Evolutionary conservation across 192 early-diverging fungal species (phyloP), one percentile per base, ranked within the genome.

Genomic region (Coemansia sp.): DNA sequence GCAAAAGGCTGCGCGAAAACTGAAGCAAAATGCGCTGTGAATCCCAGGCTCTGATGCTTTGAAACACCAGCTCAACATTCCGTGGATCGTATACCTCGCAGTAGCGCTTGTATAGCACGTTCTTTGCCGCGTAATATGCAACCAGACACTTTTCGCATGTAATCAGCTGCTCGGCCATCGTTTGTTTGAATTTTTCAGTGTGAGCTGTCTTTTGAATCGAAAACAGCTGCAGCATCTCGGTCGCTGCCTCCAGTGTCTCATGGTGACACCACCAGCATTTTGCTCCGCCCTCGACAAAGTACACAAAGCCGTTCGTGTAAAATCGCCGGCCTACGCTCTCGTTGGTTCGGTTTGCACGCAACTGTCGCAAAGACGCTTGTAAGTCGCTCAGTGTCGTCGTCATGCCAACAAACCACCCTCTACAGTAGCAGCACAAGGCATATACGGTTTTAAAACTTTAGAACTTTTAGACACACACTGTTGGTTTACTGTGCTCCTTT

Each of bases 241-340:
- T 64, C 2, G 71, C 70, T 6, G 67, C 58, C 8, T 60, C 58
- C n/a, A 51, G 37, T 11, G 72, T 66, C 25, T 59, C 58, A 0
- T 48, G 58, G 5, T 42, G 66, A 58, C 80, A 82, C 74, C 74
- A 82, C 80, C 80, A 82, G 65, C 80, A 82, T 20, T 60, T 49
- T n/a, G 61, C 68, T 11, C 70, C 51, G 21, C 71, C 66, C 9
- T 70, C 37, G 20, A 82, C 68, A 61, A 82, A 77, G 46, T 74
- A 77, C 21, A 14, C 26, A 20, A 70, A 48, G 4, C 74, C 74
- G 10, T 48, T 48, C 1, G 58, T 36, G 10, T 70, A 56, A 52
- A 82, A 82, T 56, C 55, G 25, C 54, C 38, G 11, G 26, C 20
- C 10, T 52, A 21, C 3, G 26, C 40, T 10, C 4, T 56, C 34